These are phyloP conservation scores for Leishmania amazonensis DNA, from an alignment of 208 protist genomes.

Conservation along the genomic window DNA sequence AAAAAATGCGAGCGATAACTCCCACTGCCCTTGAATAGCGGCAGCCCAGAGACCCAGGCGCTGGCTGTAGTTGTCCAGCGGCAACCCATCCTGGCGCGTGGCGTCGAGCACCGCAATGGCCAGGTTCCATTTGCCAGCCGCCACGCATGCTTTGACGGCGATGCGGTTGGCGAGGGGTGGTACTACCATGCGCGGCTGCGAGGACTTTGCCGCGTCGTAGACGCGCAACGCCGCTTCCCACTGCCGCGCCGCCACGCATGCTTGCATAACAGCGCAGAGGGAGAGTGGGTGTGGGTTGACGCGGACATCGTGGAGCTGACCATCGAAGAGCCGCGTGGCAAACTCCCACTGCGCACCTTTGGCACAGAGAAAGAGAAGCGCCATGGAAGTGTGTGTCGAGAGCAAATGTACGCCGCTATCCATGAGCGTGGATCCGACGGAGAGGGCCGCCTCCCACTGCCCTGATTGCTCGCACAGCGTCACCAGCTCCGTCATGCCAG, in stretches of 20 bases:
- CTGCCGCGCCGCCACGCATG: conserved; percentile 49
- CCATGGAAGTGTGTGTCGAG: conserved; percentile 53
- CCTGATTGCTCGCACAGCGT: conserved; percentile 82
- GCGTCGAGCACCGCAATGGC: conserved; percentile 48
- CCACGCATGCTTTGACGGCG: conserved; percentile 64
- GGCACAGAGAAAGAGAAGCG: conserved; percentile 69
- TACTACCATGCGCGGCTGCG: conserved; percentile 70
- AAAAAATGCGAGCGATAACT: conserved; percentile 62
- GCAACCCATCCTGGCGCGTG: conserved; percentile 70
- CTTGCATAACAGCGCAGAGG: conserved; percentile 73
- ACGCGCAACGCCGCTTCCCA: conserved; percentile 56
- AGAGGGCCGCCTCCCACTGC: conserved; percentile 77
- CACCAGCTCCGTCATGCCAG: conserved; percentile 74
- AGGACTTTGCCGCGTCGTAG: conserved; percentile 39
- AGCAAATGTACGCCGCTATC: conserved; percentile 46
- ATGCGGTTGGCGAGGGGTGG: conserved; percentile 79
- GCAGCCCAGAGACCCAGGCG: conserved; percentile 73
- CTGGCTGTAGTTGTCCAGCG: conserved; percentile 78
- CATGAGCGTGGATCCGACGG: conserved; percentile 58
- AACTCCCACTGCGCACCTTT: conserved; percentile 64
- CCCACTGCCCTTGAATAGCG: conserved; percentile 68
- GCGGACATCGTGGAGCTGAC: conserved; percentile 58
- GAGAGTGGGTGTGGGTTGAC: conserved; percentile 67
- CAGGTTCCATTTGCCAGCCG: conserved; percentile 48
- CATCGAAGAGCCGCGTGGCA: conserved; percentile 44